phyloP scores from a whole-genome alignment of 352 stramenopile species.

The Thraustochytrium sp. region DNA sequence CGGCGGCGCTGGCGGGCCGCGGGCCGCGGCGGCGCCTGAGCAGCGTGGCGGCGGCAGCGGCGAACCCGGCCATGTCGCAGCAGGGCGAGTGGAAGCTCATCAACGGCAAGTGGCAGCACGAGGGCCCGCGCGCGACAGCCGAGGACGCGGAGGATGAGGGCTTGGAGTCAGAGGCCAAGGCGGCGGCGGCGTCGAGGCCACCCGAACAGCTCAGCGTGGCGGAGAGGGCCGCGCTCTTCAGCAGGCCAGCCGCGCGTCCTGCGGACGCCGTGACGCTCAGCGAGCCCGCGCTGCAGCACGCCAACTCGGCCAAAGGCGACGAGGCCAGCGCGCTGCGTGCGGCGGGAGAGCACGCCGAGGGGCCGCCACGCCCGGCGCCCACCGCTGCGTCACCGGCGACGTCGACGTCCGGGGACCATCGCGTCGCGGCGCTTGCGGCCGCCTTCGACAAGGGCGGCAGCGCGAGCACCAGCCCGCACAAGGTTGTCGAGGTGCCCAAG shows the following conservation, averaged over 20 bases:
- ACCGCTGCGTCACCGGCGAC: not conserved
- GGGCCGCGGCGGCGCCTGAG: too few species aligned
- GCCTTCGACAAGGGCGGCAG: not conserved
- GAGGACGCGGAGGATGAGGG: not conserved
- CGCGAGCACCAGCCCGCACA: not conserved
- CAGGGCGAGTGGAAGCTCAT: conserved; percentile 15
- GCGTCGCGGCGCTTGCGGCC: not conserved
- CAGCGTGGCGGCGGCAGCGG: too few species aligned
- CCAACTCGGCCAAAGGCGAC: too few species aligned
- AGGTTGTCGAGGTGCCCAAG: not conserved
- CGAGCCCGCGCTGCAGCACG: too few species aligned
- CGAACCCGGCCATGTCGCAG: too few species aligned
- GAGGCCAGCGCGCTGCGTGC: too few species aligned
- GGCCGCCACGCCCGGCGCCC: not conserved
- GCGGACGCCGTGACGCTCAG: too few species aligned
- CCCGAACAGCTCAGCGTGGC: too few species aligned
- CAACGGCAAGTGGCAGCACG: not conserved
- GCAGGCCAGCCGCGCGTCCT: too few species aligned
- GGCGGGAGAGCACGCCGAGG: too few species aligned
- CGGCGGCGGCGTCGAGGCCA: not conserved
- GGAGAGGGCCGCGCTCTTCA: too few species aligned
- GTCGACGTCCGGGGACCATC: not conserved
- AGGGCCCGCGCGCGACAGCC: not conserved
- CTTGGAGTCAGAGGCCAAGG: not conserved
- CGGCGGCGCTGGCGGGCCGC: too few species aligned